A percentile compares a stretch with the other conserved stretches of the same genome.
Evolutionary conservation across 345 rosid genomes (phyloP).

Genomic region (Conringia planisiliqua): DNA sequence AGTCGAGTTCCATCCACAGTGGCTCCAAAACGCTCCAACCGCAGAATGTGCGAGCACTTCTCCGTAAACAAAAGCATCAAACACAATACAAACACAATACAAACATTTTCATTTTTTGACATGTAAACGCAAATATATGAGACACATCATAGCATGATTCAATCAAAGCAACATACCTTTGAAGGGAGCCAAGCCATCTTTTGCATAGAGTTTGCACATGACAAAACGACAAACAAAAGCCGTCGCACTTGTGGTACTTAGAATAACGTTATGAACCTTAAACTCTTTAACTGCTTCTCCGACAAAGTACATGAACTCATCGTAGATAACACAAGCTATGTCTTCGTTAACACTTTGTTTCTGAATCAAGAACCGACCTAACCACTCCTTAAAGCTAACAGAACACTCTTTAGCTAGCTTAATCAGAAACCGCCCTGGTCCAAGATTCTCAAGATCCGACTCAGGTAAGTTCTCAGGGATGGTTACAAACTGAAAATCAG

Average conservation of each 20-base stretch:
- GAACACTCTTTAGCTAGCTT: neutral
- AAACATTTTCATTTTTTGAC: too few species aligned
- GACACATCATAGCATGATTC: too few species aligned
- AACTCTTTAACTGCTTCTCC: neutral
- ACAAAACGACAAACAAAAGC: neutral
- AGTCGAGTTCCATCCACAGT: conserved; percentile 3
- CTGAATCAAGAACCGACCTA: neutral
- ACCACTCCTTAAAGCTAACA: neutral
- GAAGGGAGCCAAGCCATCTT: neutral
- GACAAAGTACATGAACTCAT: conserved; percentile 10
- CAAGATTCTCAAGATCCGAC: neutral
- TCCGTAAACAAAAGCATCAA: too few species aligned
- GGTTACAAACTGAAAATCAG: conserved; percentile 2
- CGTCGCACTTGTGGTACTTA: neutral
- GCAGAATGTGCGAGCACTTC: neutral
- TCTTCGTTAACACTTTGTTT: neutral
- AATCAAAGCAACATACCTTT: neutral
- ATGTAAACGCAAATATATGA: too few species aligned
- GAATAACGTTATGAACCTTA: neutral
- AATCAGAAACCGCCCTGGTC: neutral
- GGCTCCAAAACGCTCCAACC: conserved; percentile 1
- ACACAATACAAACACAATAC: too few species aligned
- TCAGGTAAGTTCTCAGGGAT: neutral
- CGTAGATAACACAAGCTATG: conserved; percentile 39
- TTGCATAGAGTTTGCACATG: neutral